Evolutionary conservation across 2,329 filamentous ascomycete species (phyloP), one percentile per base, ranked within the genome.

Genomic region (Chaetothyriales sp.): DNA sequence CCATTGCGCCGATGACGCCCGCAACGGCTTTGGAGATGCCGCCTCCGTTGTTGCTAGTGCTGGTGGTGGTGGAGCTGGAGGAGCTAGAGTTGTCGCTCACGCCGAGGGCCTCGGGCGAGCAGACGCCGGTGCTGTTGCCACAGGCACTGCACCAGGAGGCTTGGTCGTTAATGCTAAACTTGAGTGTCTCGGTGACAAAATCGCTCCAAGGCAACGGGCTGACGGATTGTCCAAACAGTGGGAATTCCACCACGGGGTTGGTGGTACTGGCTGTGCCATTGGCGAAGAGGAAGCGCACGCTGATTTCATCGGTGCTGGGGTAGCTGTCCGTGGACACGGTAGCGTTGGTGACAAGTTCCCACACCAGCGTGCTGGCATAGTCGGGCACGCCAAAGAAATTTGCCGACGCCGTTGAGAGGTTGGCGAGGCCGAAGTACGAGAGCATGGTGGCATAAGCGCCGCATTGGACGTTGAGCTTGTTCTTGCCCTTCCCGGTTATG

Each of bases 341-440:
- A 10, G 59, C 58, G 55, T 78, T 74, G 43, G 78, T 82, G 60
- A 81, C 76, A 19, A 76, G 76, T 72, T 95, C 89, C 65, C 94
- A 89, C 5, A 75, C 75, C 78, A 94, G 87, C 57, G 81, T 81
- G 2, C 82, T 84, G 4, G 88, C 88, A 62, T 95, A 95, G 69
- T 89, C 83, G n/a, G 83, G 81, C 10, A 95, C 72, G 51, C 85
- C 85, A 54, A 71, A 81, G 71, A 95, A 94, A 65, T 85, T 71
- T 1, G 69, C 59, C 53, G 74, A 77, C 1, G 70, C 74, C 22
- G 60, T 51, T 4, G 70, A 65, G 47, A 83, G 66, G 53, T 76
- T 68, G 1, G 75, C 68, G 18, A 82, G 73, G 19, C 78, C 78
- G 64, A 82, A 82, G 69, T 80, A 81, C 1, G 77, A 77, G 43